These are phyloP conservation scores for Trametes cubensis DNA, from an alignment of 768 basidiomycete species.

Conservation along the genomic window DNA sequence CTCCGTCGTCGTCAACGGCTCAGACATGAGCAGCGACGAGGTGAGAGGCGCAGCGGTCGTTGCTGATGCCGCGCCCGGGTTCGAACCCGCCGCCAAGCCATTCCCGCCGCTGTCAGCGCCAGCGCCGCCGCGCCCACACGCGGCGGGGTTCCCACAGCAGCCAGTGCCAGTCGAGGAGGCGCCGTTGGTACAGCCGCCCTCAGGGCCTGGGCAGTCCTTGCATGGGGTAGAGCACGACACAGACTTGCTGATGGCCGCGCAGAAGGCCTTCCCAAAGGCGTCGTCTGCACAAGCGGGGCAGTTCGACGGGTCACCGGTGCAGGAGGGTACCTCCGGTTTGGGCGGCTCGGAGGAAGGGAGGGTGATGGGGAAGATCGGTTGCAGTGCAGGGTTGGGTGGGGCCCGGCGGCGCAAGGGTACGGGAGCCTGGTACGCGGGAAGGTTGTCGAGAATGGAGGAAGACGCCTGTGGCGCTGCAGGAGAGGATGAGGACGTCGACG, in stretches of 20 bases:
- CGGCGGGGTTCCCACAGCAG: slow-evolving; percentile 42
- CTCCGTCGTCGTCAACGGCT: slow-evolving; percentile 37
- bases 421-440: slow-evolving; percentile 79
- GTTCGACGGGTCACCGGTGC: slow-evolving; percentile 86
- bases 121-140: slow-evolving; percentile 23
- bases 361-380: slow-evolving; percentile 56
- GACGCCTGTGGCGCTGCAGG: slow-evolving; percentile 29
- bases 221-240: slow-evolving; percentile 57
- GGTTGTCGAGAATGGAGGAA: slow-evolving; percentile 72
- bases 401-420: slow-evolving; percentile 74
- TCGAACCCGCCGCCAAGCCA: slow-evolving; percentile 2
- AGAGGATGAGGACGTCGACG: slow-evolving; percentile 23
- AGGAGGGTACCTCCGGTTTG: slow-evolving; percentile 41
- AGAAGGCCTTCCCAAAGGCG: slow-evolving; percentile 86
- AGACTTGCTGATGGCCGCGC: slow-evolving; percentile 69
- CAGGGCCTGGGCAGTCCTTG: slow-evolving; percentile 53
- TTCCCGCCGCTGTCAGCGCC: slow-evolving; percentile 4
- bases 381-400: slow-evolving; percentile 39
- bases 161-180: slow-evolving; percentile 30
- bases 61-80: not conserved
- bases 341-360: slow-evolving; percentile 35
- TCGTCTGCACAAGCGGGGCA: slow-evolving; percentile 86
- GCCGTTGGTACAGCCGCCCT: slow-evolving; percentile 25
- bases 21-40: slow-evolving; percentile 22
- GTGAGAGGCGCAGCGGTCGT: slow-evolving; percentile 14